These are phyloP conservation scores for Verticillium dahliae DNA, from an alignment of 2,329 filamentous ascomycete species.

Conservation along the genomic window DNA sequence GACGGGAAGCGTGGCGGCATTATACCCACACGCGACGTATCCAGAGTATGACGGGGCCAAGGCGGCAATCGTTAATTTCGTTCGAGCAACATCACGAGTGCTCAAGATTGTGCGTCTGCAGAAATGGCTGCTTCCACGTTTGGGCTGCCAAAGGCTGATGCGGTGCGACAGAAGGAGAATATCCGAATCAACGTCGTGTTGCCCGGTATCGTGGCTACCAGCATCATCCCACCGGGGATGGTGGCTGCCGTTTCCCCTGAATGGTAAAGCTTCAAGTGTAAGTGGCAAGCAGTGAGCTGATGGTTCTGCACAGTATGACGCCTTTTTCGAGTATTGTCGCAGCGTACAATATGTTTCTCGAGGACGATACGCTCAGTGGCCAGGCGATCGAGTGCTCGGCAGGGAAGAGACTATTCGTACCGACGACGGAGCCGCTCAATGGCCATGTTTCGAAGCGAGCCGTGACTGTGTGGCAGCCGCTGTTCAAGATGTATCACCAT, in stretches of 20 bases:
- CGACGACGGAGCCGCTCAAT: constrained; percentile 26
- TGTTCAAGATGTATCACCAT: constrained; percentile 36
- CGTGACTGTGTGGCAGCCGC: constrained; percentile 39
- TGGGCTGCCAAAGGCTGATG: not conserved
- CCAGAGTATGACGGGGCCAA: constrained; percentile 47
- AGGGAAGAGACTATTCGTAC: constrained; percentile 21
- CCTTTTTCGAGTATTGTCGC: constrained; percentile 34
- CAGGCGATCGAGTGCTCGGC: constrained; percentile 36
- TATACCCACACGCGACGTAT: constrained; percentile 35
- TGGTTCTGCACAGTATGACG: constrained; percentile 22
- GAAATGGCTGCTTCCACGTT: not conserved
- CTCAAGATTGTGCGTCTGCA: constrained; percentile 20
- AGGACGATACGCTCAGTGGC: constrained; percentile 33
- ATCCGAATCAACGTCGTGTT: constrained; percentile 41
- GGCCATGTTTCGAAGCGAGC: constrained; percentile 33
- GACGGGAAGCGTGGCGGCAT: constrained; percentile 33
- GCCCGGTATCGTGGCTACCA: constrained; percentile 39
- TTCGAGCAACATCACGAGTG: constrained; percentile 28
- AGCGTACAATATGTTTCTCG: constrained; percentile 37
- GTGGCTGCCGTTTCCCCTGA: constrained; percentile 29
- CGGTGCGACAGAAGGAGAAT: constrained; percentile 31
- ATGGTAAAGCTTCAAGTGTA: constrained; percentile 9
- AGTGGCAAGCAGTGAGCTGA: not conserved
- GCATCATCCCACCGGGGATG: constrained; percentile 36
- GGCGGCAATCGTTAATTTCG: constrained; percentile 35